These are phyloP conservation scores for Fraxinus paxiana DNA, from an alignment of 305 asterid genomes.

Conservation along the genomic window DNA sequence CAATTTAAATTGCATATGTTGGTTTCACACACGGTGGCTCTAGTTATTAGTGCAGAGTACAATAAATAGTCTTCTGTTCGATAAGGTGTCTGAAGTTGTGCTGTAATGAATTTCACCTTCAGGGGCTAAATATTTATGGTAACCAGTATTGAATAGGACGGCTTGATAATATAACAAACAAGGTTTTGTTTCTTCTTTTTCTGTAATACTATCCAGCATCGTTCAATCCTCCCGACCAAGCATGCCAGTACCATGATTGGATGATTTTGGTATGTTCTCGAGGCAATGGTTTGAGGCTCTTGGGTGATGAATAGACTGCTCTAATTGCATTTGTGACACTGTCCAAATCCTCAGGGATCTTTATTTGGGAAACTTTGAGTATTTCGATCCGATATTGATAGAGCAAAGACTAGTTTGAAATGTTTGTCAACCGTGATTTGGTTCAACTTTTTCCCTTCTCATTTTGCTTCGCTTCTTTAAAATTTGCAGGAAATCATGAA, in stretches of 20 bases:
- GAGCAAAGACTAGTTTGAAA: background rate
- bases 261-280: background rate
- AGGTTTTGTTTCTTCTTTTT: background rate
- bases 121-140: background rate
- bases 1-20: background rate
- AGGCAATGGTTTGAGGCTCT: background rate
- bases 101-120: background rate
- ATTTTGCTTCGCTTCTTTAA: background rate
- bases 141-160: background rate
- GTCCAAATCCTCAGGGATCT: background rate
- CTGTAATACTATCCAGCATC: background rate
- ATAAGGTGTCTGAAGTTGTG: background rate
- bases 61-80: background rate
- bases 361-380: background rate
- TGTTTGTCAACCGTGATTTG: background rate
- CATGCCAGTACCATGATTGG: background rate
- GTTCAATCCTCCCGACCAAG: background rate
- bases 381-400: background rate
- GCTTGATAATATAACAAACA: background rate
- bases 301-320: background rate
- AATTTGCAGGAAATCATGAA: slow-evolving; percentile 77
- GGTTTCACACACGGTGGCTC: background rate
- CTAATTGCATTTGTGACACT: background rate
- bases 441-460: background rate
- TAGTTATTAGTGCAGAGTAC: background rate